A percentile compares a stretch with the other conserved stretches of the same genome.
phyloP scores from a whole-genome alignment of 352 stramenopile genomes.

The Phytophthora chlamydospora region DNA sequence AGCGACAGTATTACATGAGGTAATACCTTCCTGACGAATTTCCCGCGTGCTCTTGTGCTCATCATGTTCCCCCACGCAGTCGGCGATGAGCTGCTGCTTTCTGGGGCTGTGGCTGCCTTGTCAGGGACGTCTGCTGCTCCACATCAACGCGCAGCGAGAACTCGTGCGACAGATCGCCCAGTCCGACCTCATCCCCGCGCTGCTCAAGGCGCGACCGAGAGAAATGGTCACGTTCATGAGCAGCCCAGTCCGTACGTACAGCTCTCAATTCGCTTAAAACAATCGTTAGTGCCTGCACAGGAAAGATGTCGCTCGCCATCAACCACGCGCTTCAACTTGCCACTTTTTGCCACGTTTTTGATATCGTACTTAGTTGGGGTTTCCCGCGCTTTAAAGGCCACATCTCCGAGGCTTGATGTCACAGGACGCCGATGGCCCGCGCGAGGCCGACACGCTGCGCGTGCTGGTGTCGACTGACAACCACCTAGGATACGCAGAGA shows the following conservation, averaged over 20 bases:
- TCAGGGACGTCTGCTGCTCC: background rate
- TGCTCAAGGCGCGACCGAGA: constrained; percentile 2
- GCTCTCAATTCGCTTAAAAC: no score
- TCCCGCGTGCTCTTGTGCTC: background rate
- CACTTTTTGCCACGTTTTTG: no score
- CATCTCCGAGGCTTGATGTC: constrained; percentile 14
- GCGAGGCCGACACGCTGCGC: constrained; percentile 56
- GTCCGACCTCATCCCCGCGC: constrained; percentile 2
- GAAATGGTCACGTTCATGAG: background rate
- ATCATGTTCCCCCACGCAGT: constrained; percentile 3
- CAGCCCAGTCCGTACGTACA: no score
- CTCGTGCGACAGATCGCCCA: constrained; percentile 5
- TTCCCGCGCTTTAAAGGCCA: constrained; percentile 2
- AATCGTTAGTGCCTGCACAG: no score
- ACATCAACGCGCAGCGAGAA: constrained; percentile 5
- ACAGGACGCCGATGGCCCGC: constrained; percentile 15
- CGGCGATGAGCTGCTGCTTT: constrained; percentile 1
- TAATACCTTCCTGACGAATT: background rate
- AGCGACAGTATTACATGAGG: no score
- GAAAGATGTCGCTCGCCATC: no score
- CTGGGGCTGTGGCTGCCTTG: constrained; percentile 1
- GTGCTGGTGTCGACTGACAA: constrained; percentile 99
- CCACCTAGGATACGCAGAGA: constrained; percentile 97
- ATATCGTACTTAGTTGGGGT: constrained; percentile 17
- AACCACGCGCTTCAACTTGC: no score